Base-by-base conservation (phyloP, 1,139 yeast genomes). In the Yamadazyma sp. region DNA sequence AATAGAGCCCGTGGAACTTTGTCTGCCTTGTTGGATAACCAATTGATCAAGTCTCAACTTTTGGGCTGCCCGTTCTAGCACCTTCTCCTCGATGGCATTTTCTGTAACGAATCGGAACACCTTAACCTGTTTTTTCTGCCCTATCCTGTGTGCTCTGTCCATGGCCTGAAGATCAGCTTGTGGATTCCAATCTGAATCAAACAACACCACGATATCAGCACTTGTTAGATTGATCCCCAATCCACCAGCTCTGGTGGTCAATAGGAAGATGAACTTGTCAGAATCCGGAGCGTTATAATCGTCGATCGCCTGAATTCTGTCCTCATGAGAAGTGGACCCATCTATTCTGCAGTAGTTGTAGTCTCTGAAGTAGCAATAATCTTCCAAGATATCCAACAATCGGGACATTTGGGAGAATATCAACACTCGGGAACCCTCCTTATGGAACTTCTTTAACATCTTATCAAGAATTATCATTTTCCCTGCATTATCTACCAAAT, bases 171-270 rank as follows among this genome's bases (percentile, higher is more conserved):
- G 72, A 73, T 92, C 98, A 0, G 98, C 98, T 59, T 92, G 98
- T 1, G 98, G 98, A 56, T 92, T 92, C 98, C 98, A 92, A 63
- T 92, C 98, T 1, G 96, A 87, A 61, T 92, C 98, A 56, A 81
- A 92, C 27, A 92, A 66, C 7, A 92, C 78, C 41, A 92, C 98
- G 42, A 84, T 79, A 62, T 92, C 97, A 1, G 98, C 98, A 23
- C 88, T 78, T 0, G 97, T 91, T 56, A 92, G 74, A 56, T 92
- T 92, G 55, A 92, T 92, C 56, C 98, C 98, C 43, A 92, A 71
- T 10, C 98, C 98, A 64, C 98, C 98, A n/a, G 98, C 98, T 62
- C 98, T 81, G 0, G 98, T 92, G 0, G 98, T 92, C 47, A 92
- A 71, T 50, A 92, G 65, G 54, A 92, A 92, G 10, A 92, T 67